phyloP scores from a whole-genome alignment of 192 early-diverging fungal genomes.

The Ambispora gerdemannii region DNA sequence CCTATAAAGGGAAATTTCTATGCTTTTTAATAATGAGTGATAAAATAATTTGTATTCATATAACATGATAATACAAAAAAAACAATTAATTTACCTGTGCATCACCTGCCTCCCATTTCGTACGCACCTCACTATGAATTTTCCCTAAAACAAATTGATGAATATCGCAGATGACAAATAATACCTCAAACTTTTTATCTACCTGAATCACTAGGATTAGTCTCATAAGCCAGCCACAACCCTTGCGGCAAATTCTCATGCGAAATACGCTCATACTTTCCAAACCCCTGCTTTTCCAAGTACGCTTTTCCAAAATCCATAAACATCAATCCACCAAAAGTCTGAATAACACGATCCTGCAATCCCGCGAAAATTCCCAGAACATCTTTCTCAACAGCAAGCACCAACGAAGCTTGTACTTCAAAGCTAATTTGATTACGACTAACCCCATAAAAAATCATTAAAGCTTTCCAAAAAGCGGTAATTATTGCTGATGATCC shows the following conservation, averaged over 20 bases:
- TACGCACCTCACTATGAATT: conserved; percentile 53
- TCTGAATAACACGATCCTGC: conserved; percentile 65
- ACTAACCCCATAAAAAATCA: conserved; percentile 39
- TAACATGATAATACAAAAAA: background rate
- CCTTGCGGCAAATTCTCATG: conserved; percentile 39
- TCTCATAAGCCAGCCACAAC: conserved; percentile 52
- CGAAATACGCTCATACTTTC: conserved; percentile 46
- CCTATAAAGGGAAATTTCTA: too few species aligned
- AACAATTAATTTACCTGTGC: conserved; percentile 36
- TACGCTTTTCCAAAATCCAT: conserved; percentile 59
- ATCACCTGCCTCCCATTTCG: conserved; percentile 53
- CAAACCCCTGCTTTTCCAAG: conserved; percentile 45
- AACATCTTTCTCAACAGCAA: conserved; percentile 53
- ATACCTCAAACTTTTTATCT: too few species aligned
- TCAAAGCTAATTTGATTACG: conserved; percentile 42
- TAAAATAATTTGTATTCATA: conserved; percentile 4
- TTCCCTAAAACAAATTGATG: conserved; percentile 28
- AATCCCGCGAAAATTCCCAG: conserved; percentile 58
- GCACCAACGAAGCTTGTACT: conserved; percentile 53
- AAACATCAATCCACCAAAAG: conserved; percentile 56
- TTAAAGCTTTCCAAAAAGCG: conserved; percentile 49
- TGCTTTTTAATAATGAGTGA: background rate
- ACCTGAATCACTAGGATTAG: conserved; percentile 54
- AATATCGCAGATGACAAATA: too few species aligned
- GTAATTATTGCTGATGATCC: conserved; percentile 59